phyloP scores from a whole-genome alignment of 2,329 filamentous ascomycete species.

The Colletotrichum echinochloae region DNA sequence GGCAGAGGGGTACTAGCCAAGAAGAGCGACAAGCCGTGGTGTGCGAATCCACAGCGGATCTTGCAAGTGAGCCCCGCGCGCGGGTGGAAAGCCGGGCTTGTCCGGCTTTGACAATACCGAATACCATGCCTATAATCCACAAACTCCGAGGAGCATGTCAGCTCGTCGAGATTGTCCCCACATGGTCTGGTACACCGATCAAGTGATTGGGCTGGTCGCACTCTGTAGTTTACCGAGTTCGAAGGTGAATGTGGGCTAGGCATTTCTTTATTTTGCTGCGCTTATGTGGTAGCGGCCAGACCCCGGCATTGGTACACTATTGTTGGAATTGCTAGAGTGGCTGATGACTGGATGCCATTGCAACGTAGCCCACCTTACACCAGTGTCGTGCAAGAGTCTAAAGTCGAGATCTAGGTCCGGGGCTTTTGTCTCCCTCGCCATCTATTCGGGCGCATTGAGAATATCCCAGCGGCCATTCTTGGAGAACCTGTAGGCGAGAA shows the following conservation, averaged over 20 bases:
- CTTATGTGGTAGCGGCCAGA: conserved; percentile 9
- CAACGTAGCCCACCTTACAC: background rate
- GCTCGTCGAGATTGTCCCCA: conserved; percentile 24
- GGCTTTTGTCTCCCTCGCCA: conserved; percentile 7
- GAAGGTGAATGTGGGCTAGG: conserved; percentile 31
- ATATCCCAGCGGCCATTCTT: conserved; percentile 1
- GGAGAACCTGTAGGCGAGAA: conserved; percentile 10
- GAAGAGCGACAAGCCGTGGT: conserved; percentile 36
- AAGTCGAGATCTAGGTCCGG: conserved; percentile 17
- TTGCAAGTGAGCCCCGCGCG: conserved; percentile 35
- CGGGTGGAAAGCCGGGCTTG: conserved; percentile 36
- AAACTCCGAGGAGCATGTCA: conserved; percentile 21
- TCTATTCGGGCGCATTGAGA: conserved; percentile 25
- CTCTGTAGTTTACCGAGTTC: conserved; percentile 39
- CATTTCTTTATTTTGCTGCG: conserved; percentile 14
- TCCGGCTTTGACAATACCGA: conserved; percentile 33
- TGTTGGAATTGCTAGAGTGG: conserved; percentile 21
- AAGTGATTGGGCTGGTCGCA: conserved; percentile 36
- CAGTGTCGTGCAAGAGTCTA: conserved; percentile 14
- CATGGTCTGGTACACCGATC: conserved; percentile 32
- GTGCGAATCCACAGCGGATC: conserved; percentile 38
- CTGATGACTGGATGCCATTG: conserved; percentile 10
- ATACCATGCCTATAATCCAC: conserved; percentile 21
- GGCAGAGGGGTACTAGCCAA: conserved; percentile 36
- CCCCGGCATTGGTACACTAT: background rate